Percentiles rank a stretch among this genome's conserved stretches.
phyloP scores from a whole-genome alignment of 2,329 filamentous ascomycete genomes.

The Calonectria ilicicola region DNA sequence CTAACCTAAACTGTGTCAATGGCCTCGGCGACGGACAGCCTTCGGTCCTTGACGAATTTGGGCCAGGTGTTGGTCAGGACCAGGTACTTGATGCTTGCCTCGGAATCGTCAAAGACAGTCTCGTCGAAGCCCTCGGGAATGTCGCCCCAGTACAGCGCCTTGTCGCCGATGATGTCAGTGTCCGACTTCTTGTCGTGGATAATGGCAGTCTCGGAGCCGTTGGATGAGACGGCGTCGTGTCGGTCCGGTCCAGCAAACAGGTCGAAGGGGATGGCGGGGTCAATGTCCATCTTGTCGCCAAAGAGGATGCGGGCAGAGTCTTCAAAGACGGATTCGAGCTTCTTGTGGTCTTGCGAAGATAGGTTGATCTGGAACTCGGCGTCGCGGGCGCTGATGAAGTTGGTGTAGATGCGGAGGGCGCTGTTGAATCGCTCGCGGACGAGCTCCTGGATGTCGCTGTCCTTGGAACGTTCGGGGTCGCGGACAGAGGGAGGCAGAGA shows the following conservation, averaged over 20 bases:
- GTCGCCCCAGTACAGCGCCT: slow-evolving; percentile 54
- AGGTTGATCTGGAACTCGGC: slow-evolving; percentile 78
- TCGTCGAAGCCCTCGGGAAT: slow-evolving; percentile 65
- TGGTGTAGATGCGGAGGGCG: slow-evolving; percentile 57
- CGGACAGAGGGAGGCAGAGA: slow-evolving; percentile 42
- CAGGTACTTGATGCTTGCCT: slow-evolving; percentile 73
- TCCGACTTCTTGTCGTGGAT: slow-evolving; percentile 27
- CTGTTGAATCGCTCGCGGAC: slow-evolving; percentile 69
- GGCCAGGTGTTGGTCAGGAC: slow-evolving; percentile 79
- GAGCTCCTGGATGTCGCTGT: slow-evolving; percentile 43
- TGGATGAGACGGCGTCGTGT: slow-evolving; percentile 31
- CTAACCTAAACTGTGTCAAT: slow-evolving; percentile 31
- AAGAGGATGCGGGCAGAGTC: slow-evolving; percentile 60
- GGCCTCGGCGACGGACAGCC: slow-evolving; percentile 45
- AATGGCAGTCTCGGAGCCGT: slow-evolving; percentile 41
- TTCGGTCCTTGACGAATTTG: slow-evolving; percentile 63
- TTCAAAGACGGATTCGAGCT: slow-evolving; percentile 69
- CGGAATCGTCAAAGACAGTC: slow-evolving; percentile 70
- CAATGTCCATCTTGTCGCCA: slow-evolving; percentile 52
- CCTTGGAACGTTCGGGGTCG: slow-evolving; percentile 37
- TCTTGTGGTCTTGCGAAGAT: slow-evolving; percentile 65
- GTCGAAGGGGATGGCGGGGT: slow-evolving; percentile 59
- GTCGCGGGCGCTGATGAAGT: slow-evolving; percentile 42
- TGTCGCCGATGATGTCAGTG: slow-evolving; percentile 37
- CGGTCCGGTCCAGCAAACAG: slow-evolving; percentile 39